Percentiles rank a stretch among this genome's conserved stretches.
These are phyloP conservation scores for Aspergillus jensenii DNA, from an alignment of 2,329 filamentous ascomycete genomes.

Conservation along the genomic window DNA sequence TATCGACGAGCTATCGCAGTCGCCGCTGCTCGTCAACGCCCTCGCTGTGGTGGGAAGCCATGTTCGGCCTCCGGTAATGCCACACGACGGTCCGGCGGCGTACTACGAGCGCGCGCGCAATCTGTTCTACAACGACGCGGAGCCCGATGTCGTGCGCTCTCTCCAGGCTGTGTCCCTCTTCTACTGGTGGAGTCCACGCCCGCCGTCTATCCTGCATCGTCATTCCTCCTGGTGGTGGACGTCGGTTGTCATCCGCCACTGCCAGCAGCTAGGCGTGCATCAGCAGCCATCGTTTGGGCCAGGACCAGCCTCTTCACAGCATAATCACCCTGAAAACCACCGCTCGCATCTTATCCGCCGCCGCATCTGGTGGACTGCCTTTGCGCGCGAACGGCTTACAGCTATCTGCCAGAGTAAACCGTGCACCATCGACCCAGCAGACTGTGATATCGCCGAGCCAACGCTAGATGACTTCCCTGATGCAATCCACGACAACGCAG, in stretches of 20 bases:
- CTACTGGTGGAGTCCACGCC: constrained; percentile 47
- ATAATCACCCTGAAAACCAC: constrained; percentile 10
- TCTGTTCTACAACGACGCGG: constrained; percentile 45
- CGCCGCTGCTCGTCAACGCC: constrained; percentile 22
- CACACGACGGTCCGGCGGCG: constrained; percentile 37
- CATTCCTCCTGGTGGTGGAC: constrained; percentile 51
- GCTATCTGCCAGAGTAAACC: constrained; percentile 47
- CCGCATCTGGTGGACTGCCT: constrained; percentile 47
- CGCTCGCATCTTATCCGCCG: constrained; percentile 29
- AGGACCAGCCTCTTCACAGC: constrained; percentile 16
- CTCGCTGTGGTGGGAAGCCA: constrained; percentile 44
- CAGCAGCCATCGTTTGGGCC: constrained; percentile 34
- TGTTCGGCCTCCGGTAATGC: constrained; percentile 44
- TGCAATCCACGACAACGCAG: constrained; percentile 21
- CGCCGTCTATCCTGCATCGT: constrained; percentile 38
- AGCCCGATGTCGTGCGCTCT: constrained; percentile 37
- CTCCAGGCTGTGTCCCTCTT: constrained; percentile 42
- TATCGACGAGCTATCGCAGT: constrained; percentile 1
- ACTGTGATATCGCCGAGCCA: constrained; percentile 42
- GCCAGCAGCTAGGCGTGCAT: constrained; percentile 48
- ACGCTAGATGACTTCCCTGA: constrained; percentile 41
- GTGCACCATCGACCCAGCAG: constrained; percentile 44
- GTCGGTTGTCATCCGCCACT: constrained; percentile 44
- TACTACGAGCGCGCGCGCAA: constrained; percentile 43
- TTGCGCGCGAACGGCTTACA: constrained; percentile 41